phyloP scores from a whole-genome alignment of 1,284 basidiomycete species.

The Cronartium quercuum region DNA sequence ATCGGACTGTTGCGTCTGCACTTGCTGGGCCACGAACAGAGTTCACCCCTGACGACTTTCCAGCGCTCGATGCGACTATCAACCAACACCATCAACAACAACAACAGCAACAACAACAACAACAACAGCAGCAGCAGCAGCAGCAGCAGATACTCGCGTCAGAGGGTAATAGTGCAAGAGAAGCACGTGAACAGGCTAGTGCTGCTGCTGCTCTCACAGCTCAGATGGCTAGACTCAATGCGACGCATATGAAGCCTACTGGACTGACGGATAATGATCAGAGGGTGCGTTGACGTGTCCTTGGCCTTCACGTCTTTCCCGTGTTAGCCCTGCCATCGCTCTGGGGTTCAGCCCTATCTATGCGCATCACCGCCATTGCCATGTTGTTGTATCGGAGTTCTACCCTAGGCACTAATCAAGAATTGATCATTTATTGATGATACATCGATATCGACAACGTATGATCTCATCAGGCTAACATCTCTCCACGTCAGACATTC shows the following conservation, averaged over 20 bases:
- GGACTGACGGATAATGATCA: slow-evolving; percentile 24
- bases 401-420: too few relatives aligned
- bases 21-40: slow-evolving; percentile 33
- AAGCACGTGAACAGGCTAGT: slow-evolving; percentile 36
- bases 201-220: slow-evolving; percentile 34
- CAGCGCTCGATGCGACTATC: slow-evolving; percentile 35
- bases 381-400: too few relatives aligned
- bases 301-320: background rate
- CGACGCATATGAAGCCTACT: slow-evolving; percentile 10
- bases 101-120: slow-evolving; percentile 23
- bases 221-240: slow-evolving; percentile 34
- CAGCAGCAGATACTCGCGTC: background rate
- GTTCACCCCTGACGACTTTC: slow-evolving; percentile 38
- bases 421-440: too few relatives aligned
- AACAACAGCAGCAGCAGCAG: background rate
- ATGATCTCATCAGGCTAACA: background rate
- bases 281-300: slow-evolving; percentile 6
- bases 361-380: too few relatives aligned
- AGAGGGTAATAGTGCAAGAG: slow-evolving; percentile 11
- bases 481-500: slow-evolving; percentile 7
- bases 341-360: too few relatives aligned
- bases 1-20: slow-evolving; percentile 21
- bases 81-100: slow-evolving; percentile 14
- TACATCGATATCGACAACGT: too few relatives aligned
- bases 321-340: too few relatives aligned